phyloP scores from a whole-genome alignment of 2,329 filamentous ascomycete genomes.

The Stachybotrys chlorohalonatus region DNA sequence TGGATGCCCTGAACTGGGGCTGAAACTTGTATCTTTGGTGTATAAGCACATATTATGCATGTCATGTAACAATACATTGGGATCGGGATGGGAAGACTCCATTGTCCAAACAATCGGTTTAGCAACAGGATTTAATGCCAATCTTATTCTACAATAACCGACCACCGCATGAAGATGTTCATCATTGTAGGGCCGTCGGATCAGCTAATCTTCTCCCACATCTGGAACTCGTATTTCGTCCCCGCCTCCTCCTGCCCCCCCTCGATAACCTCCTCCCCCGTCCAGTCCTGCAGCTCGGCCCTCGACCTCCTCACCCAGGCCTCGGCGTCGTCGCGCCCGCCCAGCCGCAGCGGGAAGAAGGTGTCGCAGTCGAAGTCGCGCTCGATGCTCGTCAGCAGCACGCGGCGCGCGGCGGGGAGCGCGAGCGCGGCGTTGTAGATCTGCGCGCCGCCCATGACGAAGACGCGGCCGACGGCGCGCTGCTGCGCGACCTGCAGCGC shows the following conservation, averaged over 20 bases:
- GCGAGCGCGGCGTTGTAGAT: conserved; percentile 68
- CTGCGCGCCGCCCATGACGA: conserved; percentile 84
- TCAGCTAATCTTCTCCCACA: neutral
- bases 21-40: neutral
- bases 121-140: neutral
- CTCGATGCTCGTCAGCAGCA: conserved; percentile 62
- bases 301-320: conserved; percentile 47
- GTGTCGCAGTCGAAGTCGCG: conserved; percentile 69
- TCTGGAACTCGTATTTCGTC: conserved; percentile 52
- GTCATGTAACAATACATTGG: neutral
- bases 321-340: conserved; percentile 20
- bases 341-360: conserved; percentile 56
- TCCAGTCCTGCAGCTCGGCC: conserved; percentile 50
- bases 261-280: conserved; percentile 53
- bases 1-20: neutral
- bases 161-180: too few relatives aligned
- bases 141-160: too few relatives aligned
- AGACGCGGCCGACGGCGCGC: conserved; percentile 48
- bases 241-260: conserved; percentile 54
- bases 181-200: too few relatives aligned
- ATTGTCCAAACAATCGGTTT: neutral
- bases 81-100: too few relatives aligned
- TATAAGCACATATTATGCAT: neutral
- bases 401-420: conserved; percentile 45
- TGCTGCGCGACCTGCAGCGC: conserved; percentile 42